Conservation (phyloP, 345 rosid species). For the Lepidium africanum region DNA sequence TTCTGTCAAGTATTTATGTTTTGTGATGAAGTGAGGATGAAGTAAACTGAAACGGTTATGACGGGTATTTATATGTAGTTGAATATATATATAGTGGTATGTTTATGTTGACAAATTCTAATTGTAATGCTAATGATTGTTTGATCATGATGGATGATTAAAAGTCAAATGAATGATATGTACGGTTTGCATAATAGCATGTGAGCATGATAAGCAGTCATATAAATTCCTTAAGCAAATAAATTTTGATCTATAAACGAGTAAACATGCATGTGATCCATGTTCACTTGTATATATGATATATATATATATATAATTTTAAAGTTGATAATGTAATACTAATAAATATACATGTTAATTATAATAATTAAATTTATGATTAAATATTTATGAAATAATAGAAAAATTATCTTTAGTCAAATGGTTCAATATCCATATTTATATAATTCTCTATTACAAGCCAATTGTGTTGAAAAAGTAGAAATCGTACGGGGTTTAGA, state of each 20-base stretch:
- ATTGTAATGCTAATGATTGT: conserved; percentile 15
- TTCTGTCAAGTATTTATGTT: conserved; percentile 21
- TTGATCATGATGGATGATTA: background rate
- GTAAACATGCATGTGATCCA: conserved; percentile 26
- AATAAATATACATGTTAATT: background rate
- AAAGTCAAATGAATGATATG: conserved; percentile 22
- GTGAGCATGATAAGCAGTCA: conserved; percentile 17
- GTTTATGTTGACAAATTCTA: conserved; percentile 6
- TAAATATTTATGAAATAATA: too few species aligned
- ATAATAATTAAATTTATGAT: too few species aligned
- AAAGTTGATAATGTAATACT: background rate
- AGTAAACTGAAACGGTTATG: conserved; percentile 17
- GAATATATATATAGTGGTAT: background rate
- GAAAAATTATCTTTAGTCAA: too few species aligned
- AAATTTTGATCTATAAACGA: background rate
- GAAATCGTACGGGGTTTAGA: too few species aligned
- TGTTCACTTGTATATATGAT: conserved; percentile 8
- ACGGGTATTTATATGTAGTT: conserved; percentile 18
- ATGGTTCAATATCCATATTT: too few species aligned
- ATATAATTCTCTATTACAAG: too few species aligned
- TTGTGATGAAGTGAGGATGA: conserved; percentile 6
- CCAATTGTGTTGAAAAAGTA: too few species aligned
- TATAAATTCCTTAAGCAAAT: conserved; percentile 18
- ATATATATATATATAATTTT: background rate
- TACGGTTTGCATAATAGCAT: conserved; percentile 27